Conservation (phyloP, 140 eudicot genomes). For the Bidens hawaiensis region DNA sequence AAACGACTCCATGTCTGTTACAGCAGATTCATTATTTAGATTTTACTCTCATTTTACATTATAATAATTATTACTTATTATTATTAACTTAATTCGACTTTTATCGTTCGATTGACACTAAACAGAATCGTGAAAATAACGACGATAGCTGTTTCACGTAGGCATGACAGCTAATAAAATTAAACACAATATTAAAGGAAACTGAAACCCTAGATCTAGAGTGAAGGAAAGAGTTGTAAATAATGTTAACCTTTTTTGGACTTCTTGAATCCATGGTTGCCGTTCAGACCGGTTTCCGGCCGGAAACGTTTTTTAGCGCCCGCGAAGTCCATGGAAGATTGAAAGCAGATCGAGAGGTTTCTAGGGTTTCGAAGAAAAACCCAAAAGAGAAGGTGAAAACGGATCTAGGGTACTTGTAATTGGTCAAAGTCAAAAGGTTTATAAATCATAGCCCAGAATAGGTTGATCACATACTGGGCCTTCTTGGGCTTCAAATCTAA, state of each 20-base stretch:
- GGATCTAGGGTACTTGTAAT: background rate
- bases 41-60: no score
- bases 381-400: background rate
- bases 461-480: no score
- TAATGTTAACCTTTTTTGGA: constrained; percentile 56
- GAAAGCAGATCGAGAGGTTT: constrained; percentile 3
- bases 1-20: constrained; percentile 90
- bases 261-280: constrained; percentile 59
- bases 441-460: no score
- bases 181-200: no score
- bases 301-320: constrained; percentile 58
- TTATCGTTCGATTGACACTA: background rate
- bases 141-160: background rate
- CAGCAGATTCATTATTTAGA: constrained; percentile 69
- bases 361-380: constrained; percentile 13
- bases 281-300: constrained; percentile 40
- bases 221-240: background rate
- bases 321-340: constrained; percentile 46
- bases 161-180: background rate
- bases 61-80: no score
- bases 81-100: no score
- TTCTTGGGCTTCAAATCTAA: no score
- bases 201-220: constrained; percentile 16
- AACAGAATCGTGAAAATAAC: background rate
- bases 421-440: background rate